phyloP scores from a whole-genome alignment of 2,329 filamentous ascomycete species.

The Elsinoe perseae region DNA sequence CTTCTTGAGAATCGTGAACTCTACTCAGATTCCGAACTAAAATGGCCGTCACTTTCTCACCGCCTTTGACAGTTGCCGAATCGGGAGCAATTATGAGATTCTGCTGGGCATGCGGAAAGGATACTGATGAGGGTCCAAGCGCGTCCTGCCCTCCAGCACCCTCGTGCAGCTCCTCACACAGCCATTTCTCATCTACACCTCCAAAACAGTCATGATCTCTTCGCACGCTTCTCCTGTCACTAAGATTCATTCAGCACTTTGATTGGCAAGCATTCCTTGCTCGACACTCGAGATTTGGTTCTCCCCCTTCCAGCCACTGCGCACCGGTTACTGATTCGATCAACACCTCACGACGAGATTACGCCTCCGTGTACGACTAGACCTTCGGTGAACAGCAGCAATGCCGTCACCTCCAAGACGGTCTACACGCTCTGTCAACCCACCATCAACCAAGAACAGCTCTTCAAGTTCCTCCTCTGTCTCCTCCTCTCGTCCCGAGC shows the following conservation, averaged over 20 bases:
- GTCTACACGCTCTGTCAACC: slow-evolving; percentile 15
- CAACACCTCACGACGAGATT: slow-evolving; percentile 1
- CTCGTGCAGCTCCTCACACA: slow-evolving; percentile 8
- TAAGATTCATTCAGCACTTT: neutral
- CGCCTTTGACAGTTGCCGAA: slow-evolving; percentile 5
- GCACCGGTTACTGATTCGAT: neutral
- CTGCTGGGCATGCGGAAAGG: slow-evolving; percentile 2
- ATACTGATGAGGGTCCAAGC: slow-evolving; percentile 14
- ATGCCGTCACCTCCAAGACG: slow-evolving; percentile 16
- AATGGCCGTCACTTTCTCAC: neutral
- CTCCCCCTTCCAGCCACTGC: slow-evolving; percentile 8
- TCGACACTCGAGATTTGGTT: neutral
- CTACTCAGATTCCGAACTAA: neutral
- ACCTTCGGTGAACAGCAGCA: neutral
- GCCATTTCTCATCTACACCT: slow-evolving; percentile 4
- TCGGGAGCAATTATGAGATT: slow-evolving; percentile 10
- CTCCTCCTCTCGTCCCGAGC: slow-evolving; percentile 67
- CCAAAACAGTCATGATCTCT: neutral
- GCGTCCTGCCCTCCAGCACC: slow-evolving; percentile 14
- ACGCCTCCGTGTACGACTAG: neutral
- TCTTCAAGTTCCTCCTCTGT: slow-evolving; percentile 55
- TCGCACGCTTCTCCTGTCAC: neutral
- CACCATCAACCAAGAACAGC: slow-evolving; percentile 11
- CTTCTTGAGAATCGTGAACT: neutral
- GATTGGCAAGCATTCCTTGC: neutral